Conservation (phyloP, 768 basidiomycete genomes). For the Tylopilus subfusipes region DNA sequence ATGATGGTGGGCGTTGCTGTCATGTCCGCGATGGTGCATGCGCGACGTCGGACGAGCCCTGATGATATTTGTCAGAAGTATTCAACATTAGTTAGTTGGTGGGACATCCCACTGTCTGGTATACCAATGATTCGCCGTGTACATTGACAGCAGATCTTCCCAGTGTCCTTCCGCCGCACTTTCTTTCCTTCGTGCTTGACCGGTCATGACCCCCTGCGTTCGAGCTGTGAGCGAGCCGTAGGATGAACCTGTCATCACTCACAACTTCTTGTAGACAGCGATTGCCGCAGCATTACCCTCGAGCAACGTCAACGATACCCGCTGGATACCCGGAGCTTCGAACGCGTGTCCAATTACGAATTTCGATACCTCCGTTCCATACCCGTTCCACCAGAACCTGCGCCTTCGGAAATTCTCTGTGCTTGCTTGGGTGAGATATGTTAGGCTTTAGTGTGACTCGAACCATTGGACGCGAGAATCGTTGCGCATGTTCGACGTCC, state of each 20-base stretch:
- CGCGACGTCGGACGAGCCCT: no score
- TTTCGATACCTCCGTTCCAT: constrained; percentile 33
- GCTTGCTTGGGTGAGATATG: constrained; percentile 2
- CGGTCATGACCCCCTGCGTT: constrained; percentile 31
- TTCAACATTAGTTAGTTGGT: no score
- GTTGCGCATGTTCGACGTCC: constrained; percentile 8
- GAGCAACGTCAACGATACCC: constrained; percentile 26
- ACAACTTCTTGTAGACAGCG: constrained; percentile 31
- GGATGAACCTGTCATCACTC: constrained; percentile 2
- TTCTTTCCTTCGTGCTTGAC: constrained; percentile 33
- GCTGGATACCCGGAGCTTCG: constrained; percentile 25
- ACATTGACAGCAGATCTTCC: constrained; percentile 32
- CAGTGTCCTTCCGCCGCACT: constrained; percentile 31
- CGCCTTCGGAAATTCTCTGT: constrained; percentile 5
- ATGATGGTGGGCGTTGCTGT: no score
- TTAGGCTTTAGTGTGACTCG: constrained; percentile 1
- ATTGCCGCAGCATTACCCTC: constrained; percentile 19
- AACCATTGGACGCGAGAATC: constrained; percentile 5
- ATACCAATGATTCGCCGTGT: no score
- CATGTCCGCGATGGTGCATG: no score
- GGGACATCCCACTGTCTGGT: no score
- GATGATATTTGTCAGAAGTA: no score
- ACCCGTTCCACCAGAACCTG: constrained; percentile 34
- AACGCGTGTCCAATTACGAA: constrained; percentile 36
- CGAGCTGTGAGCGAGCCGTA: background rate